Base-by-base conservation (phyloP, 495 filamentous ascomycete genomes). In the Penicillium desertorum region DNA sequence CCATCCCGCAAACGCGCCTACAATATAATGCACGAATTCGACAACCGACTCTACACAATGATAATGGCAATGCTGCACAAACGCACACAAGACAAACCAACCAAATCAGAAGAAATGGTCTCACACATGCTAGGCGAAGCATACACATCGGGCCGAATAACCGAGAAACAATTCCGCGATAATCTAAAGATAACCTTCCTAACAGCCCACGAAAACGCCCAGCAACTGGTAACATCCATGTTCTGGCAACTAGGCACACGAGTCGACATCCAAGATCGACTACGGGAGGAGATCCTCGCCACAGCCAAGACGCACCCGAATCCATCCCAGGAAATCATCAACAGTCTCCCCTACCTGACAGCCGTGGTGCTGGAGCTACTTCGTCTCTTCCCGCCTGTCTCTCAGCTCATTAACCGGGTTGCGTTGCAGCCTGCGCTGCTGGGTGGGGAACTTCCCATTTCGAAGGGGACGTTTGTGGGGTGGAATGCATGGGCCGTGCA, bases 321-420 rank as follows among this genome's bases (percentile, higher is more conserved):
- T 22, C 61, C 65, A 9, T 53, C 61, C 12, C 56, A 49, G 17
- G 70, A 73, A 16, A 43, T 54, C 16, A 20, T 73, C 14, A 63
- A 70, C 7, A 58, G 62, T 25, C 62, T 76, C 2, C 74, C 73
- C 0, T 71, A 74, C 50, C 66, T 78, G 1, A 70, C 68, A 2
- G 56, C 73, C 10, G 57, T 71, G 36, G 65, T 78, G 34, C 64
- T 72, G 45, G 75, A 78, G 44, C 32, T 70, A 2, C 71, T 78
- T 12, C 71, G 74, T 12, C 61, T 78, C 2, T 78, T 71, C 47
- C 74, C 75, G 9, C 75, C 73, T 5, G 69, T 76, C 14, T 66
- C 66, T 0, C 66, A 76, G 36, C 50, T 77, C 1, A 64, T 76
- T 37, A 76, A 77, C 41, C 69, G 69, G 4, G 57, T 64, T 4